phyloP scores from a whole-genome alignment of 495 filamentous ascomycete species.

The Neurospora sp. region DNA sequence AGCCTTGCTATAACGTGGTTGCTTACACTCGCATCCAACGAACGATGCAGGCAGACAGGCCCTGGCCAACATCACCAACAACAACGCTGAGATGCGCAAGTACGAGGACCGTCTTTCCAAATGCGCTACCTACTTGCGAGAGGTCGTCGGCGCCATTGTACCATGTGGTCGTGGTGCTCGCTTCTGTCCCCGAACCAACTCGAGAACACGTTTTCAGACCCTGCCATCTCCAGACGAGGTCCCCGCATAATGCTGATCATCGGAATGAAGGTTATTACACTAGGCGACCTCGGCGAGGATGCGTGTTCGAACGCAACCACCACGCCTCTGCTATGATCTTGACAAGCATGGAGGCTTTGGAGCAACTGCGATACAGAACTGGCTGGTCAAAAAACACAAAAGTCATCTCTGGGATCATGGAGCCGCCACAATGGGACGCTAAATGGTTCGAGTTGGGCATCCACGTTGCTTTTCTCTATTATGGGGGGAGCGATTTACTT shows the following conservation, averaged over 20 bases:
- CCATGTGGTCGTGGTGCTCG: background rate
- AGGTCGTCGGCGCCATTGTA: constrained; percentile 36
- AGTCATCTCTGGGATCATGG: background rate
- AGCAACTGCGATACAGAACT: background rate
- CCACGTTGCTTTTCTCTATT: background rate
- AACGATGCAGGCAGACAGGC: constrained; percentile 18
- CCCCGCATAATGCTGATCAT: background rate
- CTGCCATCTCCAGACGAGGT: background rate
- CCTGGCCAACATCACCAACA: constrained; percentile 21
- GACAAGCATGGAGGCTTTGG: background rate
- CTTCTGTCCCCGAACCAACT: background rate
- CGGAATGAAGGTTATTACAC: background rate
- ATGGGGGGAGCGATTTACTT: background rate
- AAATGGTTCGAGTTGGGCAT: background rate
- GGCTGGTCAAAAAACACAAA: background rate
- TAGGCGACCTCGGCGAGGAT: background rate
- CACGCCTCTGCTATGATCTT: background rate
- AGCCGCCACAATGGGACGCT: background rate
- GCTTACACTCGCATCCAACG: constrained; percentile 31
- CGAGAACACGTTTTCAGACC: background rate
- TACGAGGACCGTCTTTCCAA: constrained; percentile 30
- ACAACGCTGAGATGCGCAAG: constrained; percentile 20
- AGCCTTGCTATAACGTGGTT: background rate
- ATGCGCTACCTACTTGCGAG: constrained; percentile 24
- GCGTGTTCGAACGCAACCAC: background rate